These are phyloP conservation scores for Naegleria fowleri DNA, from an alignment of 208 protist genomes.

Conservation along the genomic window DNA sequence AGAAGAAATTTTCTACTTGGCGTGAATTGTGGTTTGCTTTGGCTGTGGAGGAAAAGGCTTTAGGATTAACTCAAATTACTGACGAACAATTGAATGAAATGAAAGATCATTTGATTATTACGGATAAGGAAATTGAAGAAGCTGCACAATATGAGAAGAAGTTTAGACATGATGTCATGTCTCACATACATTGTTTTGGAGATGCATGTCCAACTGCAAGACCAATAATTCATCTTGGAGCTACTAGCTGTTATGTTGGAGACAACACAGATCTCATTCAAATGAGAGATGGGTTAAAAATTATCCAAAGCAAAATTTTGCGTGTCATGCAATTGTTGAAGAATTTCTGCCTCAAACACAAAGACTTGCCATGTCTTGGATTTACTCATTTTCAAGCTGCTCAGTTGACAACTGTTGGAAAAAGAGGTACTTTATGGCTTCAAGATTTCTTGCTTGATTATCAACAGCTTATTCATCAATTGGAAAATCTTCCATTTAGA, in stretches of 20 bases:
- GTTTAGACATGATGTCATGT: constrained; percentile 53
- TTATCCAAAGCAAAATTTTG: constrained; percentile 39
- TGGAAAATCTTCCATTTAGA: constrained; percentile 37
- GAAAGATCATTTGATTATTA: constrained; percentile 41
- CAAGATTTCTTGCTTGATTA: constrained; percentile 52
- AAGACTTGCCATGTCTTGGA: constrained; percentile 48
- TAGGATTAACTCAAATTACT: constrained; percentile 49
- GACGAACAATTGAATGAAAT: constrained; percentile 52
- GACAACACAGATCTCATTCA: constrained; percentile 63
- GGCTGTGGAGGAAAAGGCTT: constrained; percentile 44
- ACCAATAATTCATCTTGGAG: constrained; percentile 60
- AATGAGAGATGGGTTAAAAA: constrained; percentile 41
- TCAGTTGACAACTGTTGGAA: constrained; percentile 61
- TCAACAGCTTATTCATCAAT: constrained; percentile 28
- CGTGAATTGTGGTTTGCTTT: constrained; percentile 47
- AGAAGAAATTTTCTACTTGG: constrained; percentile 54
- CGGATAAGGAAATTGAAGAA: constrained; percentile 41
- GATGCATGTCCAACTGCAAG: constrained; percentile 37
- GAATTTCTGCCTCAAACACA: not conserved
- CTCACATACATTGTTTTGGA: constrained; percentile 52
- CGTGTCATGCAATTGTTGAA: not conserved
- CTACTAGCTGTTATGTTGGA: constrained; percentile 56
- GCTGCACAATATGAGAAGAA: constrained; percentile 38
- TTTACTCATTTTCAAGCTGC: constrained; percentile 60
- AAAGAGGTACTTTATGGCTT: constrained; percentile 52